Conservation (phyloP, 1,284 basidiomycete species). For the Cronartium quercuum region DNA sequence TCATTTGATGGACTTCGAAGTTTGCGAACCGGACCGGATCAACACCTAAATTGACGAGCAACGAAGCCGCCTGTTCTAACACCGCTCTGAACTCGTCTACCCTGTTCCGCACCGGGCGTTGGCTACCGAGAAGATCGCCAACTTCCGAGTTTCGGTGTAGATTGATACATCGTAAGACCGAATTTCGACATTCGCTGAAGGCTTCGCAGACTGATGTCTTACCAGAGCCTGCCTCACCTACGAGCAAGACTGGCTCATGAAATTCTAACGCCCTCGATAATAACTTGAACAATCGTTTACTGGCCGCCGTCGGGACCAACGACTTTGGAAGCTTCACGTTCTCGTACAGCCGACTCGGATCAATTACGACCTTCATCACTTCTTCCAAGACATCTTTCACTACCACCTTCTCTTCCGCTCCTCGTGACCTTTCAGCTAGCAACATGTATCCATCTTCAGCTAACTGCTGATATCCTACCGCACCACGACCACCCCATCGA, state of each 20-base stretch:
- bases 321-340: slow-evolving; percentile 51
- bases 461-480: slow-evolving; percentile 80
- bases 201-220: slow-evolving; percentile 97
- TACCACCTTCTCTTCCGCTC: slow-evolving; percentile 73
- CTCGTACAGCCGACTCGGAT: slow-evolving; percentile 51
- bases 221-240: slow-evolving; percentile 94
- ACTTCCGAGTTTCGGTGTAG: slow-evolving; percentile 99
- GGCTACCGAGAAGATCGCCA: slow-evolving; percentile 88
- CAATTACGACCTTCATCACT: slow-evolving; percentile 79
- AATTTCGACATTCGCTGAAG: slow-evolving; percentile 64
- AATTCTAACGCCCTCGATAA: slow-evolving; percentile 75
- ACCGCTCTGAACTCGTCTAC: slow-evolving; percentile 51
- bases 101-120: slow-evolving; percentile 85
- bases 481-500: slow-evolving; percentile 85
- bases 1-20: slow-evolving; percentile 54
- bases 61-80: slow-evolving; percentile 41
- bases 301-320: slow-evolving; percentile 79
- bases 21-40: slow-evolving; percentile 45
- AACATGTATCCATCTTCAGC: slow-evolving; percentile 98
- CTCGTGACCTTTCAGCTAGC: slow-evolving; percentile 80
- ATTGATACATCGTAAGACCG: slow-evolving; percentile 70
- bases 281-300: slow-evolving; percentile 81
- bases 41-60: not conserved
- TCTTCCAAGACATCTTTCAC: slow-evolving; percentile 90
- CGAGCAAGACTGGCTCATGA: slow-evolving; percentile 93